Evolutionary conservation across 2,329 filamentous ascomycete species (phyloP), one percentile per base, ranked within the genome.

Genomic region (Aureobasidium pullulans): DNA sequence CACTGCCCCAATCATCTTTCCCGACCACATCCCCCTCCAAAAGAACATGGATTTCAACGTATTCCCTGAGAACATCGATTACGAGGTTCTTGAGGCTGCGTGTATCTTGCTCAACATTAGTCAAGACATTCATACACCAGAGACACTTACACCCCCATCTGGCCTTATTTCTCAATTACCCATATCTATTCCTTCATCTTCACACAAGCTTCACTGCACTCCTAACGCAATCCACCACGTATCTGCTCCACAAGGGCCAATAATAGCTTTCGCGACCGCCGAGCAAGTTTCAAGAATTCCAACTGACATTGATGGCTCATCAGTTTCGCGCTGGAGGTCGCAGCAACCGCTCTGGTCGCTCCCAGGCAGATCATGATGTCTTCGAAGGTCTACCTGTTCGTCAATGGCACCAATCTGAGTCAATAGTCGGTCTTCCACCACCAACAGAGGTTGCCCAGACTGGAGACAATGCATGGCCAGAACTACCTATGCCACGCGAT

Each of bases 401-500:
- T 68, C 90, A 96, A 81, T 97, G 91, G 88, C 85, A 89, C 59
- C 85, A 88, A 64, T 84, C 88, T 61, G 73, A 75, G 59, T 64
- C 60, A 9, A 60, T 52, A 16, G 60, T 66, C 10, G 64, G 63
- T 79, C 78, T 74, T 81, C 90, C 60, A 86, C 77, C 43, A 77
- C 93, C 68, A 84, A 84, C 64, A 86, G 89, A 56, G 83, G 40
- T 39, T 6, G 83, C 11, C 77, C 81, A 9, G 80, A 83, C 39
- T n/a, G 78, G 84, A 63, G 87, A 92, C 66, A 84, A 80, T 31
- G 78, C 83, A 56, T 93, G 88, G 83, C 86, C 85, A 49, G 92
- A 96, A 69, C 81, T 90, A 16, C 86, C 89, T 46, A 93, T 96
- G 89, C 93, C 93, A 40, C 88, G 89, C 67, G 93, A 96, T 70